phyloP scores from a whole-genome alignment of 2,329 filamentous ascomycete species.

The Periconia macrospinosa region DNA sequence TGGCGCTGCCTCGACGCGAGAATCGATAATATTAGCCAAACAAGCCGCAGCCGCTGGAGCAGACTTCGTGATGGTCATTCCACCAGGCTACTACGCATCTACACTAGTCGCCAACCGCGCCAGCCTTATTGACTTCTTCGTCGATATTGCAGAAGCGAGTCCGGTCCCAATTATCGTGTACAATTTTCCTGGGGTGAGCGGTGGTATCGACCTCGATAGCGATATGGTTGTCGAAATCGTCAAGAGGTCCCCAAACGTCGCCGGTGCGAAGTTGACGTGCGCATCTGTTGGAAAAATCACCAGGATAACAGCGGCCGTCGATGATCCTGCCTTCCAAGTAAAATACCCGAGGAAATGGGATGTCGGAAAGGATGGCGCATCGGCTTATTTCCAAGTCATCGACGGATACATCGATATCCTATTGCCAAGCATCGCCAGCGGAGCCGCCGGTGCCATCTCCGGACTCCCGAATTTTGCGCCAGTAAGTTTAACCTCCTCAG shows the following conservation, averaged over 20 bases:
- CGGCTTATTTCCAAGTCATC: conserved; percentile 1
- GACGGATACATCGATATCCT: conserved; percentile 7
- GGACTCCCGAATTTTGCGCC: conserved; percentile 1
- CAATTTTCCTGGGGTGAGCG: neutral
- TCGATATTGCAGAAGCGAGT: neutral
- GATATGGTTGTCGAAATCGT: neutral
- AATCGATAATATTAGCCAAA: neutral
- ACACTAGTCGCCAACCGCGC: neutral
- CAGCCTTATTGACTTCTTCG: neutral
- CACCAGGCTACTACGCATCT: neutral
- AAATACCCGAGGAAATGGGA: neutral
- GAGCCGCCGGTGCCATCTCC: conserved; percentile 3
- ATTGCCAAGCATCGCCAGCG: conserved; percentile 2
- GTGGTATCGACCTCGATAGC: neutral
- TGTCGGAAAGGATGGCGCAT: neutral
- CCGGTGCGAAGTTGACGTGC: conserved; percentile 1
- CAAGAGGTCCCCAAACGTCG: neutral
- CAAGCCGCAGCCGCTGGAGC: neutral
- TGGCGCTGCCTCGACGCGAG: neutral
- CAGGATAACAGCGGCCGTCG: neutral
- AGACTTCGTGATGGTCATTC: neutral
- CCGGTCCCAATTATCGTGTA: neutral
- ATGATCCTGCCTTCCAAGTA: neutral
- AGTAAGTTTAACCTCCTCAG: neutral
- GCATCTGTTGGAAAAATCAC: neutral